These are phyloP conservation scores for Solanum corneliomulleri DNA, from an alignment of 257 asterid genomes.

Conservation along the genomic window DNA sequence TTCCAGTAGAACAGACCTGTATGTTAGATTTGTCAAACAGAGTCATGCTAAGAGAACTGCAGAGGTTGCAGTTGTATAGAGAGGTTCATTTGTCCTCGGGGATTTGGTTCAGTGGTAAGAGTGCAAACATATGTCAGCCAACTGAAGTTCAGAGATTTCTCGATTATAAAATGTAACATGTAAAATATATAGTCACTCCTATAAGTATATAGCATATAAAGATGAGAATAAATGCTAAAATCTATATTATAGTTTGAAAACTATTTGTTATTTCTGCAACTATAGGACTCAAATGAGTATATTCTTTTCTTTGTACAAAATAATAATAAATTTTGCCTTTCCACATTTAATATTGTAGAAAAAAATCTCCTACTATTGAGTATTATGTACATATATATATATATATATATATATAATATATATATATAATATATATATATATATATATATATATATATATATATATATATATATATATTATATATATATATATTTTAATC, in stretches of 20 bases:
- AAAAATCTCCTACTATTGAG: not conserved
- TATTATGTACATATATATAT: too few species aligned
- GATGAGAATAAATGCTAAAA: not conserved
- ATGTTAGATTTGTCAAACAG: conserved; percentile 51
- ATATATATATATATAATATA: too few species aligned
- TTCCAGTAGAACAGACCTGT: conserved; percentile 49
- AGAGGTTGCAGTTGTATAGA: conserved; percentile 52
- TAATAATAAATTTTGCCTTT: not conserved
- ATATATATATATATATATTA: too few species aligned
- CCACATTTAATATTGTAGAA: not conserved
- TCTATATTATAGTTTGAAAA: not conserved
- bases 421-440: too few species aligned
- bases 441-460: too few species aligned
- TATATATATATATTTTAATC: too few species aligned
- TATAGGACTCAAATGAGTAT: not conserved
- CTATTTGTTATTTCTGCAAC: not conserved
- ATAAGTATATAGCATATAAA: not conserved
- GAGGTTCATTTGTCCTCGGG: not conserved
- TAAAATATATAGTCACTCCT: not conserved
- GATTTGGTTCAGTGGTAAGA: not conserved
- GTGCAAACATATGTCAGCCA: not conserved
- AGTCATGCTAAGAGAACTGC: conserved; percentile 15
- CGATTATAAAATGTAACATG: not conserved
- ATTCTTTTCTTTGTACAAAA: not conserved
- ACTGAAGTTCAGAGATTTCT: not conserved